Evolutionary conservation across 192 early-diverging fungal genomes (phyloP), one percentile per base, ranked within the genome.

Genomic region (Dissophora ornata): DNA sequence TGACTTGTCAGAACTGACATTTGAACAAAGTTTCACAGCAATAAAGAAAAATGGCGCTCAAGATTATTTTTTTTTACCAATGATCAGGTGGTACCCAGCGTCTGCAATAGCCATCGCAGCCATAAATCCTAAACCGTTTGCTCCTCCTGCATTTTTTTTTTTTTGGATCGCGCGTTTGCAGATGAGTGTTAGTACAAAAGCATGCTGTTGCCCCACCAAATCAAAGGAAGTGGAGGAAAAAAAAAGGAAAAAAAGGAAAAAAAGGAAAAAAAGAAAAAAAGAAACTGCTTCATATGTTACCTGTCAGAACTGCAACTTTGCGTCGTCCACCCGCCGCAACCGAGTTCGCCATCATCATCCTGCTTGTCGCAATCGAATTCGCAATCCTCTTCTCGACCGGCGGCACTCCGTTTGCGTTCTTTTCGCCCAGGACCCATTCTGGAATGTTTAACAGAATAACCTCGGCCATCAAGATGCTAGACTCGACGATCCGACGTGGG

Each of bases 41-140:
- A 6, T 11, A 16, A 47, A 15, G n/a, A n/a, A 18, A 21, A 21
- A n/a, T 15, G 11, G 28, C 18, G 24, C 12, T 50, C 24, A 22
- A 8, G 49, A 33, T 32, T 15, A 22, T 26, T 26, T 53, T 22
- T 12, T 32, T 2, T 32, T 47, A 75, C 73, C 73, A 40, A 77
- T 77, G 16, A 77, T 77, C 25, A 77, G 24, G n/a, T 77, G 73
- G 28, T 77, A 77, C 25, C 65, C 65, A 10, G 73, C 73, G 18
- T 77, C 29, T 21, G 73, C 73, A 11, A 77, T 49, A 1, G 73
- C 63, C 51, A 77, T 57, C 4, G 73, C 73, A 13, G 73, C 29
- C 65, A 67, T 44, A 8, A 42, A 55, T 1, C 73, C 73, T 22
- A 77, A 10, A 46, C 73, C 73, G 18, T 32, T 62, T 30, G 73